Evolutionary conservation across 192 early-diverging fungal species (phyloP), one percentile per base, ranked within the genome.

Genomic region (Lobulomyces angularis): DNA sequence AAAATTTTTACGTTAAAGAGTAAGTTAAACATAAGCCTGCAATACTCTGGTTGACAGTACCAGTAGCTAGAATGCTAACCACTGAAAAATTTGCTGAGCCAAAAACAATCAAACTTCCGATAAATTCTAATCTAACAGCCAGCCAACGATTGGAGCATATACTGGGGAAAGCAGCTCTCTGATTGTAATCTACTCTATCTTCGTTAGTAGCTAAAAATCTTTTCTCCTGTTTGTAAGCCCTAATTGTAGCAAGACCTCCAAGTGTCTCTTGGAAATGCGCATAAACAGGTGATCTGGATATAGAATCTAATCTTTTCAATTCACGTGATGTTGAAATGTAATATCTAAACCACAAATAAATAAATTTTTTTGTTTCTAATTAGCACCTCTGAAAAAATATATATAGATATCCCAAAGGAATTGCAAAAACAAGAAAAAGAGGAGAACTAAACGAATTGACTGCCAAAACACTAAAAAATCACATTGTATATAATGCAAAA

Each of bases 61-160:
- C 73, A 7, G 64, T 62, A 7, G 80, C 39, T 5, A 79, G 46
- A 25, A 75, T 56, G 3, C 77, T 65, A 2, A 82, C 33, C 8
- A 86, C 82, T 8, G 77, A 66, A 29, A 91, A 61, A 29, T 88
- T 47, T 1, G 79, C 75, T 0, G 83, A 77, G 12, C 80, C 73
- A 49, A 96, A 84, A 1, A 85, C 73, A 53, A 92, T 65, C 35
- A 86, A 41, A 1, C 80, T 67, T 3, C 84, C 78, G 39, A 92
- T 70, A 28, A 81, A 70, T 53, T 93, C 88, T 19, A 93, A 66
- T 8, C 87, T 79, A 1, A 74, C 58, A 7, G 67, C 71, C 1
- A 69, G 51, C 71, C 71, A 75, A 16, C 71, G 67, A 44, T 75
- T 75, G 26, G 62, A 59, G 16, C 47, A 51, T 16, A 87, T 67